Conservation (phyloP, 257 asterid species). For the Voacanga thouarsii region DNA sequence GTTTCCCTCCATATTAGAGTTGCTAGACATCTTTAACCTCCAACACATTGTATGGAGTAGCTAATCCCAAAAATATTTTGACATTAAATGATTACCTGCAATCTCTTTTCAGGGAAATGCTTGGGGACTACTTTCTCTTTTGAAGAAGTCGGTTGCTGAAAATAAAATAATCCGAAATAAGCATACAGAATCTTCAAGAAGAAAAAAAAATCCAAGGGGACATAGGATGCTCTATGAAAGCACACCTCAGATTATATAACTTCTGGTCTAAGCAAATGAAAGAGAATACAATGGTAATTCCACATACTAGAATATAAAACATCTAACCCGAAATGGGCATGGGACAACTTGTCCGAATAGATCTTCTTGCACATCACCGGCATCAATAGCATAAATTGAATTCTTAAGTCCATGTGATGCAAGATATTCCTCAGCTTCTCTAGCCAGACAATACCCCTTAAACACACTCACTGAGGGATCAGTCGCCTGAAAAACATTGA, state of each 20-base stretch:
- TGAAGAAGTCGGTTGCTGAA: slow-evolving; percentile 71
- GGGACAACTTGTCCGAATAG: slow-evolving; percentile 73
- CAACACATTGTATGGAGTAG: slow-evolving; percentile 1
- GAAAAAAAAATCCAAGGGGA: neutral
- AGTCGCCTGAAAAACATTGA: slow-evolving; percentile 41
- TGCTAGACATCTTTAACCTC: neutral
- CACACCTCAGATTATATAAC: neutral
- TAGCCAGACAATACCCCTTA: slow-evolving; percentile 74
- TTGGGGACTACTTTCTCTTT: slow-evolving; percentile 60
- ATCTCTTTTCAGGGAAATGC: slow-evolving; percentile 51
- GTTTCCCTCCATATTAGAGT: neutral
- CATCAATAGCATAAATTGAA: slow-evolving; percentile 63
- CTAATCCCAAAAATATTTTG: neutral
- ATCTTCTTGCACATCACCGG: slow-evolving; percentile 58
- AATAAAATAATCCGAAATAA: neutral
- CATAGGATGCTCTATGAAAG: neutral
- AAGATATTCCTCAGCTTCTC: slow-evolving; percentile 75
- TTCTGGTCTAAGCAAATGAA: neutral
- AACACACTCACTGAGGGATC: slow-evolving; percentile 63
- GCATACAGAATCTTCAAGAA: slow-evolving; percentile 8
- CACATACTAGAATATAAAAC: slow-evolving; percentile 12
- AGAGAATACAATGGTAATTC: neutral
- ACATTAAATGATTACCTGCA: slow-evolving; percentile 43
- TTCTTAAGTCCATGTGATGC: slow-evolving; percentile 77
- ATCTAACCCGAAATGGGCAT: slow-evolving; percentile 86